Evolutionary conservation across 345 rosid species (phyloP).

Genomic region (Boechera divaricarpa): DNA sequence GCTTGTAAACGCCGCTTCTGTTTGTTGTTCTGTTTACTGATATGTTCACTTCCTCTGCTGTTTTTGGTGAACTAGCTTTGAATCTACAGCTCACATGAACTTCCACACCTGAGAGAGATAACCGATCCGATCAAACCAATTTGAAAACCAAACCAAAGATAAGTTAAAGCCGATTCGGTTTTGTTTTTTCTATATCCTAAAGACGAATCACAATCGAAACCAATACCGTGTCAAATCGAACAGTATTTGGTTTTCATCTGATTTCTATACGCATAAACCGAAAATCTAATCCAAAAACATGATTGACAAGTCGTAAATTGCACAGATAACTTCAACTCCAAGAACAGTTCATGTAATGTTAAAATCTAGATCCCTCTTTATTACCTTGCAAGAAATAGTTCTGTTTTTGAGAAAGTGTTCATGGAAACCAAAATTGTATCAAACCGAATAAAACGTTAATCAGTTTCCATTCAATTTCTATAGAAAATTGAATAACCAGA

Average conservation of each 20-base stretch:
- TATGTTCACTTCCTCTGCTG: slow-evolving; percentile 67
- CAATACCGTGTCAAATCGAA: background rate
- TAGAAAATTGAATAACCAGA: background rate
- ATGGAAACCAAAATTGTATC: slow-evolving; percentile 28
- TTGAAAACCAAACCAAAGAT: background rate
- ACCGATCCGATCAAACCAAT: background rate
- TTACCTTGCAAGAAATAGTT: slow-evolving; percentile 74
- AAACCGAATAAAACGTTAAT: background rate
- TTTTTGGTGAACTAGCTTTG: slow-evolving; percentile 67
- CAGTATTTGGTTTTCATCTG: background rate
- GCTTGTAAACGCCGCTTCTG: slow-evolving; percentile 66
- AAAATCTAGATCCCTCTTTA: background rate
- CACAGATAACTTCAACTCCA: too few relatives aligned
- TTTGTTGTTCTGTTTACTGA: slow-evolving; percentile 81
- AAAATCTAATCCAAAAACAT: too few relatives aligned
- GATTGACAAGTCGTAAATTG: too few relatives aligned
- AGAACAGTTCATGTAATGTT: background rate
- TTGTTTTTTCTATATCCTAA: background rate
- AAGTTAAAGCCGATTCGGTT: too few relatives aligned
- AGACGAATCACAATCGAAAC: background rate
- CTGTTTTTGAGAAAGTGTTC: slow-evolving; percentile 52
- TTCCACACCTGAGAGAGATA: slow-evolving; percentile 58
- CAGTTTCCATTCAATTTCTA: background rate
- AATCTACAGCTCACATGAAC: slow-evolving; percentile 76
- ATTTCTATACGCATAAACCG: too few relatives aligned